Evolutionary conservation across 2,329 filamentous ascomycete species (phyloP).

Genomic region (Pseudogymnoascus sp.): DNA sequence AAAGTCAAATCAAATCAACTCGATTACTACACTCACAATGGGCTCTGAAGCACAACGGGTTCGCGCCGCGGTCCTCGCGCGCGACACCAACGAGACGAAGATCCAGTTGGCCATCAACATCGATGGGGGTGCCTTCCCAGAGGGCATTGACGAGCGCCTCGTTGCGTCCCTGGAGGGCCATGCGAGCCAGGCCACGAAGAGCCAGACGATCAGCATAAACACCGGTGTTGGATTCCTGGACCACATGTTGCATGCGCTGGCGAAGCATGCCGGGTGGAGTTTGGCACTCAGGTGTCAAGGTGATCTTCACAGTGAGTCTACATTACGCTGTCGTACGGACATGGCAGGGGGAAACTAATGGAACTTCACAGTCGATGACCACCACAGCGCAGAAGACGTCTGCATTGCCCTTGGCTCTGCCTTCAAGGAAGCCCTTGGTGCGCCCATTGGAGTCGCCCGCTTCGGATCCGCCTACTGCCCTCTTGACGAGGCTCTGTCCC

Average conservation of each 20-base stretch:
- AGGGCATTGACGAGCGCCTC: slow-evolving; percentile 51
- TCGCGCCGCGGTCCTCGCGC: slow-evolving; percentile 56
- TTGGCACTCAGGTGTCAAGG: slow-evolving; percentile 74
- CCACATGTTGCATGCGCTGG: slow-evolving; percentile 95
- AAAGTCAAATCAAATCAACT: slow-evolving; percentile 1
- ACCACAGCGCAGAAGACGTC: slow-evolving; percentile 94
- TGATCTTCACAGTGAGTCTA: slow-evolving; percentile 73
- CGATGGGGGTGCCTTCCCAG: slow-evolving; percentile 74
- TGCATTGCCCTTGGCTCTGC: slow-evolving; percentile 84
- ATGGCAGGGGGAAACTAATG: not conserved
- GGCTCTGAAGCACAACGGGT: slow-evolving; percentile 1
- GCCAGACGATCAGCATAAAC: slow-evolving; percentile 78
- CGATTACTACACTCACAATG: slow-evolving; percentile 2
- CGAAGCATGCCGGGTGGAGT: slow-evolving; percentile 95
- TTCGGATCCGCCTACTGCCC: slow-evolving; percentile 91
- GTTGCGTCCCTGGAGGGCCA: slow-evolving; percentile 52
- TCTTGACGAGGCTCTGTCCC: slow-evolving; percentile 88
- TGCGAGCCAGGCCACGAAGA: slow-evolving; percentile 74
- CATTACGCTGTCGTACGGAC: not conserved
- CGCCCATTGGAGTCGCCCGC: slow-evolving; percentile 71
- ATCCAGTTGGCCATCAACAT: slow-evolving; percentile 89
- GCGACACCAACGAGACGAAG: slow-evolving; percentile 97
- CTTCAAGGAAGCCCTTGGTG: slow-evolving; percentile 72
- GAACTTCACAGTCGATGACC: slow-evolving; percentile 70
- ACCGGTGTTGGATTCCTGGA: slow-evolving; percentile 97